Conservation (phyloP, 176 grass and related monocot genomes). For the Urochloa ruziziensis region DNA sequence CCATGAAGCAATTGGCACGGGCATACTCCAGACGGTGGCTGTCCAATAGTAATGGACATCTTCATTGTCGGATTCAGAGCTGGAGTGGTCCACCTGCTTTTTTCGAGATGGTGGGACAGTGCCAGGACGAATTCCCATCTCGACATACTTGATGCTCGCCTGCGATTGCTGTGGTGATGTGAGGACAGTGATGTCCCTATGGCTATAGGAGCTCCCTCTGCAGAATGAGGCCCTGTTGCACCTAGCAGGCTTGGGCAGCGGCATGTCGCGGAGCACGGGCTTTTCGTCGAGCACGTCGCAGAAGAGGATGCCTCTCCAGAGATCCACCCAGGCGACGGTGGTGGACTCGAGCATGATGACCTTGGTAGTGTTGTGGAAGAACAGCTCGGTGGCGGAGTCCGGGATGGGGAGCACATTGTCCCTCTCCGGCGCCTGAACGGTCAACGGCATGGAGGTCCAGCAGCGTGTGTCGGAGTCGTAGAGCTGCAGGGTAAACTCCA, state of each 20-base stretch:
- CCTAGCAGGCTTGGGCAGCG: background rate
- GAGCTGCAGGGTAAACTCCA: background rate
- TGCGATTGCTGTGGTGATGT: background rate
- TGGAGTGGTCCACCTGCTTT: background rate
- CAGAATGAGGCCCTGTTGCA: background rate
- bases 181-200: background rate
- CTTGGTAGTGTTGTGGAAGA: background rate
- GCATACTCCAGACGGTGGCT: background rate
- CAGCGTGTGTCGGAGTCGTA: background rate
- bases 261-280: background rate
- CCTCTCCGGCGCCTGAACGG: background rate
- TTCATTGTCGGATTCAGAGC: background rate
- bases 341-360: background rate
- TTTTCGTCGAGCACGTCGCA: background rate
- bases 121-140: background rate
- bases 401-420: background rate
- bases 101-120: background rate
- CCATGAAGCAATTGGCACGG: background rate
- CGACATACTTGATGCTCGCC: background rate
- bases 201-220: background rate
- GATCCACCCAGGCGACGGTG: background rate
- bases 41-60: background rate
- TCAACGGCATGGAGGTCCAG: background rate
- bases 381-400: background rate
- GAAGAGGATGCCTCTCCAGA: constrained; percentile 13